Evolutionary conservation across 306 rosid species (phyloP), one percentile per base, ranked within the genome.

Genomic region (Corylus avellana): DNA sequence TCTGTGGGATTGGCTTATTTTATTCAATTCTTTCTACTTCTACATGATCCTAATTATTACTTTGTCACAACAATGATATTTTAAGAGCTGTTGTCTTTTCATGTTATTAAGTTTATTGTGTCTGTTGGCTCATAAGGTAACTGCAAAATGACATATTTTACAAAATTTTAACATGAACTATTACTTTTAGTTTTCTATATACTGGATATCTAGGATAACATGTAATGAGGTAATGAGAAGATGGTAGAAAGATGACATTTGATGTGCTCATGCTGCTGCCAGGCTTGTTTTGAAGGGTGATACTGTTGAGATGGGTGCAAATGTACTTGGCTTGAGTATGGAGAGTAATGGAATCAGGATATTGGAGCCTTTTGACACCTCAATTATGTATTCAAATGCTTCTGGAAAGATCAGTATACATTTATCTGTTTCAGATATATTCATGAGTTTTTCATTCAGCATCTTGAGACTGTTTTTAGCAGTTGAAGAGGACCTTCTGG

Each of bases 371-470:
- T 95, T 95, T 81, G 97, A 95, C 83, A 86, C 96, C 68, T 87
- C 89, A 39, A 75, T 93, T 78, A 90, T 89, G 83, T 95, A 91
- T 83, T 95, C 98, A 14, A 93, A 93, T 68, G 90, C 97, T 81
- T 89, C 91, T 64, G 96, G 97, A 85, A 95, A 89, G 88, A 92
- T 97, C 82, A 90, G 90, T 83, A 85, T 95, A 64, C 94, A 88
- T 90, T 75, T 93, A 67, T 88, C 87, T 72, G 89, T 90, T 80
- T 90, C 98, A 5, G 97, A 95, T 86, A 82, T 95, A 82, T 90
- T 91, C 88, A 91, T 95, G 96, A 95, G 92, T 85, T 91, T 95
- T 89, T 92, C 98, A 2, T 95, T 92, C 87, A 95, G 98, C 84
- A 92, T 95, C 86, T 82, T 95, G 80, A 95, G 89, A 74, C 88